Evolutionary conservation across 352 stramenopile species (phyloP).

Genomic region (Pythium brassicae): DNA sequence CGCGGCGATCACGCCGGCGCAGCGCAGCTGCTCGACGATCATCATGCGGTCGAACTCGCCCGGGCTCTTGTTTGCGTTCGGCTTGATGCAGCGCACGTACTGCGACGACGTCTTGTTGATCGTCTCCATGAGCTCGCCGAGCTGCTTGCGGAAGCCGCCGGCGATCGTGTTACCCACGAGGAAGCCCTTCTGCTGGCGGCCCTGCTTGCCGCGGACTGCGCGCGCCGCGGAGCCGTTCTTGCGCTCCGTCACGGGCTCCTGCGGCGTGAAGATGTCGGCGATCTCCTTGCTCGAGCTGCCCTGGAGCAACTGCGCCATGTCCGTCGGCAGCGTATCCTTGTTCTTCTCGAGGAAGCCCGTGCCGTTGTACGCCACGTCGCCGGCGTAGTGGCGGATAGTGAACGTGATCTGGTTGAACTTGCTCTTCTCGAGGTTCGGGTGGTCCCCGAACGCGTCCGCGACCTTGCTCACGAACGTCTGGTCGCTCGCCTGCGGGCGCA

Average conservation of each 20-base stretch:
- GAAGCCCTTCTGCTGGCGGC: conserved; percentile 64
- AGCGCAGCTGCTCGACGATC: conserved; percentile 88
- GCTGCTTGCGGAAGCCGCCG: conserved; percentile 82
- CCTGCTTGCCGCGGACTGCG: conserved; percentile 35
- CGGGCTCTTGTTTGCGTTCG: conserved; percentile 85
- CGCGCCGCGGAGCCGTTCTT: conserved; percentile 16
- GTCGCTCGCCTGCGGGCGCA: conserved; percentile 82
- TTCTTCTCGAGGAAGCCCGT: conserved; percentile 81
- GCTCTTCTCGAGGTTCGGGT: conserved; percentile 84
- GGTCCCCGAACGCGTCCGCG: conserved; percentile 62
- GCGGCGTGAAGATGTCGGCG: conserved; percentile 56
- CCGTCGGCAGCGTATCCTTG: conserved; percentile 78
- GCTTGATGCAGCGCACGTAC: conserved; percentile 91
- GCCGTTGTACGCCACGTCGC: conserved; percentile 79
- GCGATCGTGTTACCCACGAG: conserved; percentile 80
- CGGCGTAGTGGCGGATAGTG: conserved; percentile 78
- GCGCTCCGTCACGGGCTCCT: conserved; percentile 17
- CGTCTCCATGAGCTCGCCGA: conserved; percentile 82
- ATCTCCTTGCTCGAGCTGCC: conserved; percentile 60
- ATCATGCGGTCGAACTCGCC: conserved; percentile 80
- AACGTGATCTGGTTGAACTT: conserved; percentile 82
- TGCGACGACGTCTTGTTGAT: conserved; percentile 86
- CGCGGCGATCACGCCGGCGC: conserved; percentile 86
- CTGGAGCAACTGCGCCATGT: conserved; percentile 74
- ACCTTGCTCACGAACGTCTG: conserved; percentile 83